Percentiles rank a stretch among this genome's conserved stretches.
Evolutionary conservation across 2,329 filamentous ascomycete species (phyloP).

Genomic region (Karstenula rhodostoma): DNA sequence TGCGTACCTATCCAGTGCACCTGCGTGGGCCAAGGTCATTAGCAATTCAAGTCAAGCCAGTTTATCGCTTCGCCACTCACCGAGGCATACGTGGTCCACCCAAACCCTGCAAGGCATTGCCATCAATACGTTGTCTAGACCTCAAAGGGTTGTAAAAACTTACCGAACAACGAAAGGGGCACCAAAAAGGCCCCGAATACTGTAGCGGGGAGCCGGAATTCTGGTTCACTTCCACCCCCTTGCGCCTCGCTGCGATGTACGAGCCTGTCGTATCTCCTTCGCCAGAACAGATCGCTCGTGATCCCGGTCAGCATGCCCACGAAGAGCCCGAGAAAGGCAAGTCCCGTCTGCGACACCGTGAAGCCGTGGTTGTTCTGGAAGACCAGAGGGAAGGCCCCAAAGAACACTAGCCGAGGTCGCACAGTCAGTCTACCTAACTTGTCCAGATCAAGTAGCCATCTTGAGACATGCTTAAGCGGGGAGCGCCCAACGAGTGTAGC

Average conservation of each 20-base stretch:
- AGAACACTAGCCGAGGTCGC: slow-evolving; percentile 48
- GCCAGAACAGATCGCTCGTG: slow-evolving; percentile 72
- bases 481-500: slow-evolving; percentile 10
- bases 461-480: slow-evolving; percentile 12
- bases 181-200: slow-evolving; percentile 75
- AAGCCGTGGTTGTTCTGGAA: slow-evolving; percentile 79
- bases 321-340: slow-evolving; percentile 73
- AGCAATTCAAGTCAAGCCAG: slow-evolving; percentile 61
- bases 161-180: slow-evolving; percentile 81
- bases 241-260: slow-evolving; percentile 62
- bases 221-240: slow-evolving; percentile 76
- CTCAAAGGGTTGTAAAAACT: slow-evolving; percentile 37
- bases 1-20: slow-evolving; percentile 60
- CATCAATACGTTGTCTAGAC: slow-evolving; percentile 38
- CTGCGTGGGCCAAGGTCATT: slow-evolving; percentile 47
- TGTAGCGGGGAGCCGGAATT: slow-evolving; percentile 80
- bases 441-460: not conserved
- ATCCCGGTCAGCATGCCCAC: slow-evolving; percentile 72
- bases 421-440: slow-evolving; percentile 8
- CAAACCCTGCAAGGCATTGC: slow-evolving; percentile 65
- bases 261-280: slow-evolving; percentile 65
- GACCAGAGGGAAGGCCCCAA: slow-evolving; percentile 84
- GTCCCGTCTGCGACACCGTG: slow-evolving; percentile 79
- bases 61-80: slow-evolving; percentile 68
- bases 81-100: slow-evolving; percentile 78